Conservation (phyloP, 805 yeast genomes). For the Ogataea paradorogensis region DNA sequence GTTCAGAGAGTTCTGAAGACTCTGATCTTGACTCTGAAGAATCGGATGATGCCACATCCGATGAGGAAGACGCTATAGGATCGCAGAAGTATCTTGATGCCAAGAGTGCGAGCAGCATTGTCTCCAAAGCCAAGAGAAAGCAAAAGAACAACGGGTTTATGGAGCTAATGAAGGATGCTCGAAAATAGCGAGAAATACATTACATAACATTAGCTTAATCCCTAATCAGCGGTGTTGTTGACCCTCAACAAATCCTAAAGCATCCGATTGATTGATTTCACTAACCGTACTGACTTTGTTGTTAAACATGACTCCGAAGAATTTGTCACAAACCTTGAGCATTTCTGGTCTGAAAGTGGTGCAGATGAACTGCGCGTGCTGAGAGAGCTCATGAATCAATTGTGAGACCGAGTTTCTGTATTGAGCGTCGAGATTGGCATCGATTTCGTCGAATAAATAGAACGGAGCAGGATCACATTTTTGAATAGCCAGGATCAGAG, state of each 20-base stretch:
- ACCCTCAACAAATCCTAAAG: constrained; percentile 81
- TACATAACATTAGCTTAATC: not conserved
- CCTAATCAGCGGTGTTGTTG: constrained; percentile 34
- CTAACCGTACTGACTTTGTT: constrained; percentile 78
- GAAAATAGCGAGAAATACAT: constrained; percentile 20
- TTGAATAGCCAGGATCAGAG: constrained; percentile 90
- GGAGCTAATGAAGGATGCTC: constrained; percentile 47
- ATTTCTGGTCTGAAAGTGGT: constrained; percentile 95
- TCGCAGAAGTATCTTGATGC: constrained; percentile 39
- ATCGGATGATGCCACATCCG: constrained; percentile 19
- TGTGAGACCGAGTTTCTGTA: constrained; percentile 85
- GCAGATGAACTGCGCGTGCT: constrained; percentile 84
- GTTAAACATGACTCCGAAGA: constrained; percentile 81
- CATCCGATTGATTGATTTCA: constrained; percentile 68
- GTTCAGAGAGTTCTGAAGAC: constrained; percentile 8
- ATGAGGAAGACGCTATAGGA: constrained; percentile 20
- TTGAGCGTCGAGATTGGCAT: constrained; percentile 91
- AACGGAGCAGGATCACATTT: constrained; percentile 96
- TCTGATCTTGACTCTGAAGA: constrained; percentile 24
- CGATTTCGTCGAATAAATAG: constrained; percentile 93
- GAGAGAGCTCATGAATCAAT: constrained; percentile 63
- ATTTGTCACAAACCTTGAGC: constrained; percentile 80
- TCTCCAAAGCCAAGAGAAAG: constrained; percentile 36
- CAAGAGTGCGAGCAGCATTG: constrained; percentile 40
- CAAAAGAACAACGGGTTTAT: constrained; percentile 45